These are phyloP conservation scores for Malus sieversii DNA, from an alignment of 306 rosid genomes.

Conservation along the genomic window DNA sequence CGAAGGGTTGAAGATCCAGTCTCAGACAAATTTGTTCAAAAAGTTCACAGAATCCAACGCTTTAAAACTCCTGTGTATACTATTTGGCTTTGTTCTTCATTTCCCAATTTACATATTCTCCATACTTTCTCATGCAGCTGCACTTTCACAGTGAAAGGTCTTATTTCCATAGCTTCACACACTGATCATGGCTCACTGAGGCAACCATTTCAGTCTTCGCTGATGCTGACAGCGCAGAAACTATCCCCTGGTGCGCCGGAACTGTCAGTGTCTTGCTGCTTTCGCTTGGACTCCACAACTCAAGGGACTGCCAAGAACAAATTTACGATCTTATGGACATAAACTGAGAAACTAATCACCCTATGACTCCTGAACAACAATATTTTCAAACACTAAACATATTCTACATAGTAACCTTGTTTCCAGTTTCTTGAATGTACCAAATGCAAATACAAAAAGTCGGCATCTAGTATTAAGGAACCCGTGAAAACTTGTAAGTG, in stretches of 20 bases:
- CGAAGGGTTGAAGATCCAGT: too few species aligned
- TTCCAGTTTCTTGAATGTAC: too few species aligned
- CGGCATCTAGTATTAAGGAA: too few species aligned
- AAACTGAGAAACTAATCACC: too few species aligned
- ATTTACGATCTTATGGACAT: too few species aligned
- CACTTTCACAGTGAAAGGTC: not conserved
- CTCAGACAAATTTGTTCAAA: too few species aligned
- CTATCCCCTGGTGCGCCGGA: conserved; percentile 43
- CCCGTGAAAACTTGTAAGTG: too few species aligned
- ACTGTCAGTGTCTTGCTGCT: conserved; percentile 17
- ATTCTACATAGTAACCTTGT: too few species aligned
- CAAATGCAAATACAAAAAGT: too few species aligned
- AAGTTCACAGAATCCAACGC: too few species aligned
- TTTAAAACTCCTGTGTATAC: too few species aligned
- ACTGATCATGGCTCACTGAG: conserved; percentile 51
- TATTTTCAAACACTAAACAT: not conserved
- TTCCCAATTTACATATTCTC: not conserved
- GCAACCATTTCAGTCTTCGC: conserved; percentile 37
- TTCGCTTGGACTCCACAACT: conserved; percentile 42
- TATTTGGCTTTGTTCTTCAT: not conserved
- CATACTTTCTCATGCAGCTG: not conserved
- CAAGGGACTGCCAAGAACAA: conserved; percentile 34
- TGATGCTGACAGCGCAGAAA: conserved; percentile 40
- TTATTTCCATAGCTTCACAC: conserved; percentile 60
- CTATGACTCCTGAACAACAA: not conserved